phyloP scores from a whole-genome alignment of 164 flowering plant species.

The Vitis rupestris region DNA sequence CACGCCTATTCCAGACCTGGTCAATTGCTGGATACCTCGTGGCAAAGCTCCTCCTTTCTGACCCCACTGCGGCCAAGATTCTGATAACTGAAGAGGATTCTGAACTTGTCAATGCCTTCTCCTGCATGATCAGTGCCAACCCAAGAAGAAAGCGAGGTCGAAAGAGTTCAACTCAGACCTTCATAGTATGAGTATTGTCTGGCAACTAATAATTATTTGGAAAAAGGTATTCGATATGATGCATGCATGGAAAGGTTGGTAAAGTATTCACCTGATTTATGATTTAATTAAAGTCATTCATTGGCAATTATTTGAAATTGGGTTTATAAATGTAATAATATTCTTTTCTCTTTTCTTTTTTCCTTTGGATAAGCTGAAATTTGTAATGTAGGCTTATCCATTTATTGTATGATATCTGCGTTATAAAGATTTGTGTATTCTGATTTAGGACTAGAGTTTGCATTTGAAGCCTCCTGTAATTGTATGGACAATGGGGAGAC shows the following conservation, averaged over 20 bases:
- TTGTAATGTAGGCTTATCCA: not conserved
- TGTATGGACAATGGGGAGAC: not conserved
- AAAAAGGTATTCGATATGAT: not conserved
- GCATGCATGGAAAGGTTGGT: not conserved
- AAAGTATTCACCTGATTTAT: not conserved
- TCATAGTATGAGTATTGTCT: constrained; percentile 44
- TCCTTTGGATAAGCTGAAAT: not conserved
- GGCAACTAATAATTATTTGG: not conserved
- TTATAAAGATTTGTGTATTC: not conserved
- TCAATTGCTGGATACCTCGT: constrained; percentile 88
- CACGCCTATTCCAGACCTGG: constrained; percentile 83
- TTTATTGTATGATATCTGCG: not conserved
- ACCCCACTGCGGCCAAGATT: constrained; percentile 65
- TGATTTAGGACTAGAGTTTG: not conserved
- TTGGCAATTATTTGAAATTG: not conserved
- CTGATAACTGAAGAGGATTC: constrained; percentile 68
- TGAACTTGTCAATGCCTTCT: constrained; percentile 73
- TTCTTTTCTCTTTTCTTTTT: not conserved
- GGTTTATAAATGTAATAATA: not conserved
- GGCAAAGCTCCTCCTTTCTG: constrained; percentile 66
- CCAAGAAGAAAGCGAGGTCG: constrained; percentile 78
- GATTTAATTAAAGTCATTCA: not conserved
- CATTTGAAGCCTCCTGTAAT: not conserved
- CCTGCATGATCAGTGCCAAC: constrained; percentile 62
- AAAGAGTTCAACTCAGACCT: constrained; percentile 46